Percentiles rank a stretch among this genome's conserved stretches.
These are phyloP conservation scores for Trichoderma afroharzianum DNA, from an alignment of 2,329 filamentous ascomycete species.

Conservation along the genomic window DNA sequence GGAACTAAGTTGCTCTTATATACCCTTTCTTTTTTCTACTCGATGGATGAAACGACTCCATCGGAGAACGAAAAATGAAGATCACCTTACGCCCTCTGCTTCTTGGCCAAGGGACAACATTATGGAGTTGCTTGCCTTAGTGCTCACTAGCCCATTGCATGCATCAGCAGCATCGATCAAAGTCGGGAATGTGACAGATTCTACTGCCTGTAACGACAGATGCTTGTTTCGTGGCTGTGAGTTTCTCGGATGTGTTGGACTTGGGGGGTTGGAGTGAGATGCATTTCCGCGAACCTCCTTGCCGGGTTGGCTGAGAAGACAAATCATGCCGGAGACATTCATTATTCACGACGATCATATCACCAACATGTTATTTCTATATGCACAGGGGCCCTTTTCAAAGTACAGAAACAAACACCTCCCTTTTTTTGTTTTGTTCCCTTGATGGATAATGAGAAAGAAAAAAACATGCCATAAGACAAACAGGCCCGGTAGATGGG, in stretches of 20 bases:
- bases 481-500: not conserved
- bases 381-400: not conserved
- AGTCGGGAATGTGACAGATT: not conserved
- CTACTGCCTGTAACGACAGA: not conserved
- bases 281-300: not conserved
- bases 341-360: not conserved
- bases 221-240: not conserved
- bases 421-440: not conserved
- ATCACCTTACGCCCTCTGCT: not conserved
- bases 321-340: not conserved
- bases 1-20: not conserved
- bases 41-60: not conserved
- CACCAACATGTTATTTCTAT: not conserved
- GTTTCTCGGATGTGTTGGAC: not conserved
- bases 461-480: not conserved
- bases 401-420: not conserved
- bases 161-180: not conserved
- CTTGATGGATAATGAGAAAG: not conserved
- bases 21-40: not conserved
- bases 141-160: not conserved
- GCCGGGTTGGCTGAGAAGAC: not conserved
- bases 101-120: not conserved
- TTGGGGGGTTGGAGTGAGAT: not conserved
- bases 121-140: slow-evolving; percentile 5
- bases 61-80: not conserved